Evolutionary conservation across 1,284 basidiomycete genomes (phyloP).

Genomic region (Ustilago esculenta): DNA sequence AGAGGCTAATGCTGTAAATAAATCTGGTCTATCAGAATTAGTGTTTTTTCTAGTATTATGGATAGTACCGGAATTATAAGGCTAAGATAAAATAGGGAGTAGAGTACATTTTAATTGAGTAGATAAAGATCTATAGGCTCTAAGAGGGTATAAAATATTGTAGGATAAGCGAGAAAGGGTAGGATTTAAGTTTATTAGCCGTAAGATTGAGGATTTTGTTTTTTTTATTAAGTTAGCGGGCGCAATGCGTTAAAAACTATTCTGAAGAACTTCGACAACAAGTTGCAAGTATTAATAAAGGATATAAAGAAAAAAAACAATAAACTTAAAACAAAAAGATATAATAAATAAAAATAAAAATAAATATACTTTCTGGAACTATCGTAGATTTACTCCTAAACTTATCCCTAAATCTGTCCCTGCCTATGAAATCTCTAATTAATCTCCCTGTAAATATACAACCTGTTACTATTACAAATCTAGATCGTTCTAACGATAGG

Average conservation of each 20-base stretch:
- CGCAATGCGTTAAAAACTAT: too few species aligned
- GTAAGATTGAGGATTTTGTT: too few species aligned
- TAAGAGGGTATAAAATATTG: constrained; percentile 6
- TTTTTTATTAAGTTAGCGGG: too few species aligned
- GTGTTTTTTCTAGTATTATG: constrained; percentile 2
- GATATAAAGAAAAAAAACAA: too few species aligned
- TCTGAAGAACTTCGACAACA: constrained; percentile 9
- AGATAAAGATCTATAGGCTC: constrained; percentile 6
- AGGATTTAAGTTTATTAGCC: too few species aligned
- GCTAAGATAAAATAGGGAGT: constrained; percentile 6
- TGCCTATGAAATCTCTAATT: constrained; percentile 6
- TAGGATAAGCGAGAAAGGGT: neutral
- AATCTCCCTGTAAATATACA: constrained; percentile 3
- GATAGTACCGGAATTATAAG: neutral
- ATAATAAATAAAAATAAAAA: too few species aligned
- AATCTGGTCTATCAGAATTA: constrained; percentile 1
- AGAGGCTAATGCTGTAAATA: constrained; percentile 5
- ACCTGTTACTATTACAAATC: constrained; percentile 1
- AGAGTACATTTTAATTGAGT: constrained; percentile 8
- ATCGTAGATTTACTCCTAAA: too few species aligned
- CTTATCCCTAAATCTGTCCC: constrained; percentile 15
- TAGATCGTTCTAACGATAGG: neutral
- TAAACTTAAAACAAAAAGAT: too few species aligned
- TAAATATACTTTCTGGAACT: too few species aligned
- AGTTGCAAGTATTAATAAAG: constrained; percentile 9